phyloP scores from a whole-genome alignment of 2,329 filamentous ascomycete genomes.

The Nemania sp. region DNA sequence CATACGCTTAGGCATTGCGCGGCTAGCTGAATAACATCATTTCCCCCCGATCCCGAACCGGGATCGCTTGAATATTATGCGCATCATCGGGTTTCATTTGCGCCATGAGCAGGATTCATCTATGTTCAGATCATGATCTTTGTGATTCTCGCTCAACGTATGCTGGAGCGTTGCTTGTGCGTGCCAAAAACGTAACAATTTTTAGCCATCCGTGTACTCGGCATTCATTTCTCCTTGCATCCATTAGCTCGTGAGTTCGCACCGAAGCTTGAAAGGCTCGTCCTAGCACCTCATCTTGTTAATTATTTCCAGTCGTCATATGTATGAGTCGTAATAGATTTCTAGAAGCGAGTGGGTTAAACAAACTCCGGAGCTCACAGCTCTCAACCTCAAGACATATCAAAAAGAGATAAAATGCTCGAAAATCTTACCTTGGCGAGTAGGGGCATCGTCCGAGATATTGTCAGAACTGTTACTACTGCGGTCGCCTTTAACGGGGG shows the following conservation, averaged over 20 bases:
- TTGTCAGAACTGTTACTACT: background rate
- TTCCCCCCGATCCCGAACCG: background rate
- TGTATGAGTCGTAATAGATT: no score
- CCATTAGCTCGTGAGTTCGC: background rate
- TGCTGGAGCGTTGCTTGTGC: background rate
- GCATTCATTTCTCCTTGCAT: background rate
- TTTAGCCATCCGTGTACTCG: no score
- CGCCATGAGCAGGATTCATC: background rate
- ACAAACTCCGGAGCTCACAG: no score
- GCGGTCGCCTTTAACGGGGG: background rate
- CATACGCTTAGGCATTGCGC: no score
- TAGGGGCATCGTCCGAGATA: no score
- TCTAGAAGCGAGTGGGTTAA: no score
- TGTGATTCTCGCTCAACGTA: background rate
- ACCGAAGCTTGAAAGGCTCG: no score
- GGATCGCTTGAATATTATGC: background rate
- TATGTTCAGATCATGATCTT: background rate
- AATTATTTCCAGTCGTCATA: no score
- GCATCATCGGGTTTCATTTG: background rate
- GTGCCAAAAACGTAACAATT: background rate
- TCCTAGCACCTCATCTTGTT: no score
- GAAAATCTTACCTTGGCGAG: no score
- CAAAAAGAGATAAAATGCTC: no score
- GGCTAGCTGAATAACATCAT: background rate
- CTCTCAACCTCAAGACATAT: no score